Evolutionary conservation across 2,329 filamentous ascomycete genomes (phyloP).

Genomic region (Beauveria bassiana): DNA sequence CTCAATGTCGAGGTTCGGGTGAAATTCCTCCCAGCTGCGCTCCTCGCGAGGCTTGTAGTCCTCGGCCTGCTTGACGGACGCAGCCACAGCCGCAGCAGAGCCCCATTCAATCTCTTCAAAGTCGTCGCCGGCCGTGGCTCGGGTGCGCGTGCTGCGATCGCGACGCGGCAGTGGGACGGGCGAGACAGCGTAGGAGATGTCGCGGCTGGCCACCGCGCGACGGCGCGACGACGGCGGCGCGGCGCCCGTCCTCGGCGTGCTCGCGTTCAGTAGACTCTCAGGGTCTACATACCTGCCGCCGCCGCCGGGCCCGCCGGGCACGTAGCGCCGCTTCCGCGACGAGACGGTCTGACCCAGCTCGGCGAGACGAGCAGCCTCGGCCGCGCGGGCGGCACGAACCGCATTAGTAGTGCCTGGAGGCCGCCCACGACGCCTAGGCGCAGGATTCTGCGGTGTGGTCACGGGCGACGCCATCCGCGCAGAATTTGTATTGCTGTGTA

Average conservation of each 20-base stretch:
- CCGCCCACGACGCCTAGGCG: conserved; percentile 39
- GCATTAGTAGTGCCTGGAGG: conserved; percentile 37
- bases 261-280: conserved; percentile 41
- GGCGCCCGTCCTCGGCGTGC: conserved; percentile 39
- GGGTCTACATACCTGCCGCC: conserved; percentile 77
- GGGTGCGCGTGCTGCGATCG: conserved; percentile 49
- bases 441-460: conserved; percentile 29
- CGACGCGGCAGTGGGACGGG: conserved; percentile 43
- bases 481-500: neutral
- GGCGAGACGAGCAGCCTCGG: conserved; percentile 26
- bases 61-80: conserved; percentile 82
- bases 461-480: conserved; percentile 24
- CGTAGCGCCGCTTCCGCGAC: conserved; percentile 66
- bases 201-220: conserved; percentile 27
- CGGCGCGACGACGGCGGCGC: conserved; percentile 27
- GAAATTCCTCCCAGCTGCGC: conserved; percentile 95
- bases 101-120: conserved; percentile 65
- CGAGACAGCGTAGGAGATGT: conserved; percentile 29
- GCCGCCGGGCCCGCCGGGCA: conserved; percentile 79
- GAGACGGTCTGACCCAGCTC: conserved; percentile 48
- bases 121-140: conserved; percentile 43
- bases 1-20: conserved; percentile 89
- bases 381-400: conserved; percentile 31
- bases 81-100: conserved; percentile 78
- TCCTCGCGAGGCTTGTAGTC: conserved; percentile 97